These are phyloP conservation scores for Carallia pectinifolia DNA, from an alignment of 345 rosid genomes.

Conservation along the genomic window DNA sequence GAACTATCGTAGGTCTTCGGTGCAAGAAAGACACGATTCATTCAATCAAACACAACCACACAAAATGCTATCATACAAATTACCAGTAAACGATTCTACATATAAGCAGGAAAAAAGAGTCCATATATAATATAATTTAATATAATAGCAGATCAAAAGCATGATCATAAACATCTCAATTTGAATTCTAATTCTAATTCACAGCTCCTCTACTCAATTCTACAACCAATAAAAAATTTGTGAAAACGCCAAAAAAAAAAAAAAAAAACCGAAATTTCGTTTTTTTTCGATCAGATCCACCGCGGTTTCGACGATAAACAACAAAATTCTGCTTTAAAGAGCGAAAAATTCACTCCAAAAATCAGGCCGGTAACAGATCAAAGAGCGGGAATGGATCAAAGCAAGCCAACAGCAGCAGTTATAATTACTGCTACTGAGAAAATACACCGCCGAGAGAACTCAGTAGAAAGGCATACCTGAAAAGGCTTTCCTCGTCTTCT, in stretches of 20 bases:
- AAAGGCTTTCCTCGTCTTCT: background rate
- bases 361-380: background rate
- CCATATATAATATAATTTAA: background rate
- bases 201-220: background rate
- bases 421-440: no score
- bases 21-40: no score
- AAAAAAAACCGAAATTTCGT: background rate
- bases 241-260: background rate
- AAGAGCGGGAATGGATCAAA: background rate
- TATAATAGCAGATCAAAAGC: constrained; percentile 7
- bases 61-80: background rate
- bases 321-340: constrained; percentile 4
- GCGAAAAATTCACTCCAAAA: background rate
- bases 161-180: background rate
- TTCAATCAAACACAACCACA: no score
- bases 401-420: no score
- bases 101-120: background rate
- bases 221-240: no score
- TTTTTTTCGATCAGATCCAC: constrained; percentile 22
- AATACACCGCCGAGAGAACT: background rate
- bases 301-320: background rate
- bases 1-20: no score
- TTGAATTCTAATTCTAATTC: background rate
- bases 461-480: background rate
- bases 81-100: background rate